Conservation (phyloP, 805 yeast species). For the Saturnispora serradocipensis region DNA sequence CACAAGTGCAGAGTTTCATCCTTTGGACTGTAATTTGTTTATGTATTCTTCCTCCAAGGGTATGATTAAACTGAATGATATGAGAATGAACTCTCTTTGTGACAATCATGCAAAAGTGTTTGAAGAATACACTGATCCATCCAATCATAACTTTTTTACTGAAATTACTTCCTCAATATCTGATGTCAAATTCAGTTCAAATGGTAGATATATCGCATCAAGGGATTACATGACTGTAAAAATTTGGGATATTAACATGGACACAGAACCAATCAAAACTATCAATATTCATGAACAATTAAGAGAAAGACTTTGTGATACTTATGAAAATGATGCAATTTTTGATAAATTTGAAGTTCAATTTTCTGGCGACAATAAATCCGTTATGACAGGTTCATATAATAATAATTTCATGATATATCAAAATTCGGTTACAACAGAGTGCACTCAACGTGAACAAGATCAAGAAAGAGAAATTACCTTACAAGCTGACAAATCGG, state of each 20-base stretch:
- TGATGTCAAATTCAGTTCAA: conserved; percentile 84
- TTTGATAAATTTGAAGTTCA: conserved; percentile 97
- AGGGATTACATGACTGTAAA: conserved; percentile 96
- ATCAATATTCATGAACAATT: conserved; percentile 93
- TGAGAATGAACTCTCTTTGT: conserved; percentile 92
- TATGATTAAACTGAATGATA: conserved; percentile 88
- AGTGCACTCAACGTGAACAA: conserved; percentile 14
- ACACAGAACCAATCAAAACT: conserved; percentile 85
- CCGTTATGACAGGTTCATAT: conserved; percentile 95
- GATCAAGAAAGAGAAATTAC: conserved; percentile 53
- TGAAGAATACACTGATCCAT: conserved; percentile 90
- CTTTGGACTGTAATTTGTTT: conserved; percentile 81
- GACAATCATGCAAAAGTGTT: conserved; percentile 80
- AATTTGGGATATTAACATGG: conserved; percentile 98
- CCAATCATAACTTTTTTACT: conserved; percentile 89
- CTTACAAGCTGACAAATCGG: conserved; percentile 95
- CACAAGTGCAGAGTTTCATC: conserved; percentile 95
- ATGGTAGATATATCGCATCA: conserved; percentile 92
- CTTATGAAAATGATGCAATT: conserved; percentile 96
- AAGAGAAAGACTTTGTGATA: conserved; percentile 88
- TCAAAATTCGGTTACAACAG: conserved; percentile 56
- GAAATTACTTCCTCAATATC: conserved; percentile 92
- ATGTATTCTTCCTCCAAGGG: conserved; percentile 96
- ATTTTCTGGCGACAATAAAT: conserved; percentile 84
- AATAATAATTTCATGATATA: conserved; percentile 95